These are phyloP conservation scores for Cladorrhinum sp. DNA, from an alignment of 2,329 filamentous ascomycete genomes.

Conservation along the genomic window DNA sequence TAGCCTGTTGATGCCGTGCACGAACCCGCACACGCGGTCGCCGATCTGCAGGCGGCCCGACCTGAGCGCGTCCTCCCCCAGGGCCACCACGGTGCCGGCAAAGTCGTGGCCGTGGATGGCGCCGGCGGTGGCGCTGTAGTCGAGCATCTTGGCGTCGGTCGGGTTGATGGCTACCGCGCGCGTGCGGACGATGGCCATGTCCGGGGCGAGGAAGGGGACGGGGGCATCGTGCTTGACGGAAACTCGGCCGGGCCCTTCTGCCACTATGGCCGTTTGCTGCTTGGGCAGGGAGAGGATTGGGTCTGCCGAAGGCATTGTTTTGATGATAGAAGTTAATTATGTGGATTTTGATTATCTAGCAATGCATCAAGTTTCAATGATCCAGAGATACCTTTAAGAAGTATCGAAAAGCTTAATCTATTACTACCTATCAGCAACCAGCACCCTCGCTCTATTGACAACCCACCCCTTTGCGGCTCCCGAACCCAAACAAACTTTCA, in stretches of 20 bases:
- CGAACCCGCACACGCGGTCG: constrained; percentile 29
- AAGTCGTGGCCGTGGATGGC: constrained; percentile 36
- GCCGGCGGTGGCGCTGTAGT: constrained; percentile 28
- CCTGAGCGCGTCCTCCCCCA: constrained; percentile 19
- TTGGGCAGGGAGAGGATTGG: background rate
- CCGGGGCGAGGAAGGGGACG: background rate
- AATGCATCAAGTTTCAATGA: no score
- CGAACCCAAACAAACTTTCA: no score
- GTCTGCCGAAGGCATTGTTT: background rate
- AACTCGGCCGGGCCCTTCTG: background rate
- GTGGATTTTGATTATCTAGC: no score
- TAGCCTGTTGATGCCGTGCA: constrained; percentile 23
- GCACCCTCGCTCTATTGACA: no score
- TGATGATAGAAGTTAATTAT: background rate
- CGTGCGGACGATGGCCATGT: constrained; percentile 8
- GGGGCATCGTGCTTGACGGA: background rate
- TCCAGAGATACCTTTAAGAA: no score
- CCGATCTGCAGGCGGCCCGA: constrained; percentile 20
- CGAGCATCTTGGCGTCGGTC: constrained; percentile 35
- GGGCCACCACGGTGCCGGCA: constrained; percentile 32
- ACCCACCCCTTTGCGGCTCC: no score
- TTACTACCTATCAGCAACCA: no score
- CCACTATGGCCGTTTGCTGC: constrained; percentile 2
- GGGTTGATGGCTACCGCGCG: constrained; percentile 38
- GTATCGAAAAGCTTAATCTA: no score